Evolutionary conservation across 2,329 filamentous ascomycete species (phyloP).

Genomic region (Phyllosticta paracitricarpa): DNA sequence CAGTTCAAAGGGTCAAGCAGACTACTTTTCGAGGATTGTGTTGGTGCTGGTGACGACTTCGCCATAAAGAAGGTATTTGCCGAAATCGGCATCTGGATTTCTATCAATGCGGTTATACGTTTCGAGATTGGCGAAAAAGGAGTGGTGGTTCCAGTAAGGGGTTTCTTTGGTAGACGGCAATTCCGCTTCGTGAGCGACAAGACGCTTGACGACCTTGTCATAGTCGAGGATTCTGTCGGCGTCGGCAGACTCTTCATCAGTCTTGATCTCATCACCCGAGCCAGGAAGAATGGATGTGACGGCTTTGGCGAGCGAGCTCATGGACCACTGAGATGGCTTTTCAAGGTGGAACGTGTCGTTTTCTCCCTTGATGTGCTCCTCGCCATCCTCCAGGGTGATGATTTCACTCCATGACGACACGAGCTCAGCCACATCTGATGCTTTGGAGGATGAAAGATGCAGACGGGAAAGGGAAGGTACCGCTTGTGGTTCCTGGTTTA

Average conservation of each 20-base stretch:
- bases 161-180: slow-evolving; percentile 64
- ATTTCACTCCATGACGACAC: slow-evolving; percentile 57
- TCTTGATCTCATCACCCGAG: slow-evolving; percentile 17
- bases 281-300: slow-evolving; percentile 15
- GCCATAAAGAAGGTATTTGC: slow-evolving; percentile 70
- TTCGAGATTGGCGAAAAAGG: slow-evolving; percentile 63
- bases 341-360: slow-evolving; percentile 76
- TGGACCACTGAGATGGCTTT: slow-evolving; percentile 36
- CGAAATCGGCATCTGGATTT: slow-evolving; percentile 56
- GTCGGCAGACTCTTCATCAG: slow-evolving; percentile 22
- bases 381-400: slow-evolving; percentile 52
- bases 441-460: slow-evolving; percentile 64
- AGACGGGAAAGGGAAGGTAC: slow-evolving; percentile 73
- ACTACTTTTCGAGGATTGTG: slow-evolving; percentile 78
- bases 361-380: slow-evolving; percentile 67
- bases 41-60: slow-evolving; percentile 92
- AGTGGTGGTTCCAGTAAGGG: slow-evolving; percentile 74
- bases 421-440: slow-evolving; percentile 56
- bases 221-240: slow-evolving; percentile 63
- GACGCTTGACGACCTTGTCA: slow-evolving; percentile 58
- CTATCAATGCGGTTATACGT: slow-evolving; percentile 52
- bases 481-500: slow-evolving; percentile 57
- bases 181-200: slow-evolving; percentile 60
- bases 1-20: background rate
- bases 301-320: slow-evolving; percentile 18